Evolutionary conservation across 371 early-diverging fungal genomes (phyloP).

Genomic region (Apophysomyces variabilis): DNA sequence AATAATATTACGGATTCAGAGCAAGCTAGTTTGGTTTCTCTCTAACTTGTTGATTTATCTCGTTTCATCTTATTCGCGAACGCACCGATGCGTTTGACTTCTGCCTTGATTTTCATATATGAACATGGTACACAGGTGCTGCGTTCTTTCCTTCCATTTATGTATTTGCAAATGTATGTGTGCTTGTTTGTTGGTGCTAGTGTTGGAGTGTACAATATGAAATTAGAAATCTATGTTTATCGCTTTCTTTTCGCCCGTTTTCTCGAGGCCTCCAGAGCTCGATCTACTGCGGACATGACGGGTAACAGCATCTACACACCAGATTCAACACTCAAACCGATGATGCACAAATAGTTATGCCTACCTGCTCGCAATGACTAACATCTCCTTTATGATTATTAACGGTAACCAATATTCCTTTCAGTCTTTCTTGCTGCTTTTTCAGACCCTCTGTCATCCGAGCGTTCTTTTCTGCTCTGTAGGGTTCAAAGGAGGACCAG

Average conservation of each 20-base stretch:
- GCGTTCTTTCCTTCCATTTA: too few species aligned
- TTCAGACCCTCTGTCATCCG: conserved; percentile 60
- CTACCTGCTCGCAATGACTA: conserved; percentile 45
- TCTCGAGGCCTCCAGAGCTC: conserved; percentile 58
- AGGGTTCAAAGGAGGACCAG: conserved; percentile 61
- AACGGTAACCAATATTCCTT: conserved; percentile 45
- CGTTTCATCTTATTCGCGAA: too few species aligned
- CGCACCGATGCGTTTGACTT: too few species aligned
- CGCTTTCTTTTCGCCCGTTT: conserved; percentile 34
- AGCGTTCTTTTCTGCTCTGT: conserved; percentile 55
- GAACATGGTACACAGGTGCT: too few species aligned
- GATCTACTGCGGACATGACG: conserved; percentile 47
- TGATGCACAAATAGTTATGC: neutral
- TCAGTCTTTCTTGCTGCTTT: conserved; percentile 53
- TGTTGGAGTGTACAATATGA: neutral
- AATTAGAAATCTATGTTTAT: neutral
- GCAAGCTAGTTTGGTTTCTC: too few species aligned
- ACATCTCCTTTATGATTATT: conserved; percentile 36
- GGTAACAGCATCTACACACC: conserved; percentile 53
- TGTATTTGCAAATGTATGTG: neutral
- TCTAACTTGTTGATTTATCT: too few species aligned
- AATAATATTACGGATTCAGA: too few species aligned
- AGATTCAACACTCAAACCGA: neutral
- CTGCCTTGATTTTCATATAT: too few species aligned
- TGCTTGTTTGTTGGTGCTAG: neutral